Evolutionary conservation across 2,329 filamentous ascomycete species (phyloP), one percentile per base, ranked within the genome.

Genomic region (Alternaria brassicae): DNA sequence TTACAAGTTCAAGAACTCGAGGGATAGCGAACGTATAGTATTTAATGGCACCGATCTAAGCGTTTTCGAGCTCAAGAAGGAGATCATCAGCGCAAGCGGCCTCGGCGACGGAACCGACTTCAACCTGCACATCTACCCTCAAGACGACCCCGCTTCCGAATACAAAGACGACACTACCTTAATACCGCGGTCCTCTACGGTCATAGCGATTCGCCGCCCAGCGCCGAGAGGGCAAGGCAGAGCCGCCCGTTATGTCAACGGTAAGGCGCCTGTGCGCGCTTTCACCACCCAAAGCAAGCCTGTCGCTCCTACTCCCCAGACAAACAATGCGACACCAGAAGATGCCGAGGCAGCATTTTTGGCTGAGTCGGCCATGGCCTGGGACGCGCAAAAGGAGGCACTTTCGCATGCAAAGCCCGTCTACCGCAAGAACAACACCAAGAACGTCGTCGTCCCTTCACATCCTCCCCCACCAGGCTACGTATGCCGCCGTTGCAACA

Each of bases 1-100:
- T 82, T 99, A 97, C 91, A 97, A 97, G 83, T 99, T 99, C 89
- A 98, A 97, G 83, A 98, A 94, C 71, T 93, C 96, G 78, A 97
- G 93, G 83, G 95, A 98, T 77, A 92, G 93, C 61, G 92, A 92
- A 58, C 89, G 93, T 75, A 93, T 99, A 73, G 91, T 93, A 75
- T 98, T 99, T 79, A 94, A 99, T 81, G 95, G 95, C 76, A 97
- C 94, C 72, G 92, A 92, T 80, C 96, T 98, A 76, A 97, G 94
- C 62, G 95, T 98, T 65, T 99, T 98, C 81, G 96, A 99, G 78
- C 85, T 99, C 76, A 99, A 99, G 83, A 91, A 94, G 83, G 95
- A 98, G 81, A 99, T 99, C 75, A 99, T 99, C 82, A 89, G 87
- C 78, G 91, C 94, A 79, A 96, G 92, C 79, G 92, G 92, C 62